Evolutionary conservation across 2,329 filamentous ascomycete species (phyloP), one percentile per base, ranked within the genome.

Genomic region (Epichloe glyceriae): DNA sequence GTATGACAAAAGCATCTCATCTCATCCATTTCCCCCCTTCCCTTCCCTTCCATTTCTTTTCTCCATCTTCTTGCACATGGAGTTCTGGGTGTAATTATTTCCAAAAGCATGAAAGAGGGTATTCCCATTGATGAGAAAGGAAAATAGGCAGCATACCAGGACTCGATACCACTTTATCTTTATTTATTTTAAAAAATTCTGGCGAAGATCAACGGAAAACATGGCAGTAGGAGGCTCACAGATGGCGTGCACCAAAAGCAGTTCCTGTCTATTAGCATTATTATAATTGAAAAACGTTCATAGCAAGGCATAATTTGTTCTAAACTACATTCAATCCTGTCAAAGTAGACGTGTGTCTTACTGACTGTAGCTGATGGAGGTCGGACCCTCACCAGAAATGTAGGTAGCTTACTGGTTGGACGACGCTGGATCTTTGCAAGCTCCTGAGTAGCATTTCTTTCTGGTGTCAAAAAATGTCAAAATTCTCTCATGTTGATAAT

Each of bases 1-100:
- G 33, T 26, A 50, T 39, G 37, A 41, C 48, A 54, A 54, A 49
- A 37, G 50, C 55, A 61, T 58, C 54, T 58, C 58, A 60, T 54
- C 58, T 47, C 20, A 45, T 19, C 41, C n/a, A 14, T 22, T 48
- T 20, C 37, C 19, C 34, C 37, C 19, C 34, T 50, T 46, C 15
- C 1, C 19, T 46, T 22, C 1, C 19, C 17, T 26, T 2, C 2
- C 8, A 11, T 15, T 17, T 46, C 5, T 22, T 37, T 46, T 46
- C 26, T 45, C n/a, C 30, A 8, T 30, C 30, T 45, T 45, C 34
- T 38, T 47, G 20, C 47, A 50, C 43, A 39, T 46, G 56, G 54
- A 49, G 55, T 56, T 56, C 50, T 30, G 55, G 50, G 41, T 17
- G 22, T 33, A 10, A 41, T 40, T 4, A 15, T 14, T 44, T 47